Evolutionary conservation across 2,329 filamentous ascomycete species (phyloP).

Genomic region (Fusarium armeniacum): DNA sequence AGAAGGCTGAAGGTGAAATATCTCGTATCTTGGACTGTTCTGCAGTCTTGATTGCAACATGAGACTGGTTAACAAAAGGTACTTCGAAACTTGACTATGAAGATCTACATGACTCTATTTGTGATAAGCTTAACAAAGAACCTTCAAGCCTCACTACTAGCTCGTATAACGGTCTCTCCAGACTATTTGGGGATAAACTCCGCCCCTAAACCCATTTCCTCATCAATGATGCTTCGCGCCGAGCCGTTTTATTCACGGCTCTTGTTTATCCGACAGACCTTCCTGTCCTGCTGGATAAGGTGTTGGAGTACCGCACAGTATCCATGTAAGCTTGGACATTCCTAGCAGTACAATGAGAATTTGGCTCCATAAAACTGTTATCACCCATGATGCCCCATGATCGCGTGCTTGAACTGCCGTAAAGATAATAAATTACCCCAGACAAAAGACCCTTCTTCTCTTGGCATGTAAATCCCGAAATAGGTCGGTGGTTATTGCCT

Average conservation of each 20-base stretch:
- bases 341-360: not conserved
- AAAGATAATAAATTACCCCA: slow-evolving; percentile 1
- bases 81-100: not conserved
- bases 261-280: slow-evolving; percentile 23
- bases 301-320: not conserved
- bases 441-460: slow-evolving; percentile 30
- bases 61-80: not conserved
- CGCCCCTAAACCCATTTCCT: slow-evolving; percentile 10
- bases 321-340: not conserved
- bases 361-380: not conserved
- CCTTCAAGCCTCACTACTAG: not conserved
- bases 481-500: not conserved
- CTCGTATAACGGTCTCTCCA: not conserved
- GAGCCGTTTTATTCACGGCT: slow-evolving; percentile 24
- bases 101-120: not conserved
- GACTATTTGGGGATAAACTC: slow-evolving; percentile 8
- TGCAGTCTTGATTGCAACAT: not conserved
- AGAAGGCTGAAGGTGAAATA: too few relatives aligned
- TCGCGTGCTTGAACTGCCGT: not conserved
- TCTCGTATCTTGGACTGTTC: not conserved
- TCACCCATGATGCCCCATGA: slow-evolving; percentile 11
- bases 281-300: slow-evolving; percentile 25
- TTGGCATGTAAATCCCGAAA: slow-evolving; percentile 5
- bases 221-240: slow-evolving; percentile 30
- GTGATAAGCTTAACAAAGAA: slow-evolving; percentile 29